These are phyloP conservation scores for Erysimum cheiri DNA, from an alignment of 441 rosid genomes.

Conservation along the genomic window DNA sequence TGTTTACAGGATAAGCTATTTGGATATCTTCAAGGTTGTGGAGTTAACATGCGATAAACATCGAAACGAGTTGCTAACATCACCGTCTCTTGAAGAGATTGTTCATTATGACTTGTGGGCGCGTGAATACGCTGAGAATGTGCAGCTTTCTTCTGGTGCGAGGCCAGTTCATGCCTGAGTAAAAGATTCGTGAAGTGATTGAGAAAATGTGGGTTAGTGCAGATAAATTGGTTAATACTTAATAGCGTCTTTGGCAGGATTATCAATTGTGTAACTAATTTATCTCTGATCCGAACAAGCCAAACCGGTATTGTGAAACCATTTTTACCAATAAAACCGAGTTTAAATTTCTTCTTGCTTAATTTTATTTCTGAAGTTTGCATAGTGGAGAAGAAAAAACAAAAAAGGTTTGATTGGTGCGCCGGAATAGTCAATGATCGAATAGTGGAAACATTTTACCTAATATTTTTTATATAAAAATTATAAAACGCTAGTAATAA, in stretches of 20 bases:
- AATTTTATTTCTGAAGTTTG: not conserved
- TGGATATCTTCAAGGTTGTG: conserved; percentile 91
- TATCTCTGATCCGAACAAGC: conserved; percentile 28
- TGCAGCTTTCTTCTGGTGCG: conserved; percentile 54
- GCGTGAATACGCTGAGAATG: conserved; percentile 62
- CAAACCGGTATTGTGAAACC: conserved; percentile 27
- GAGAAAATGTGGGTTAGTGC: conserved; percentile 20
- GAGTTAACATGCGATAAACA: conserved; percentile 84
- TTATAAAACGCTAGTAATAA: no score
- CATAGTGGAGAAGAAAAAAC: no score
- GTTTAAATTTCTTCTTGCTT: not conserved
- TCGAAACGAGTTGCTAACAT: conserved; percentile 62
- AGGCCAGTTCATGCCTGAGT: conserved; percentile 69
- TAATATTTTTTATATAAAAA: no score
- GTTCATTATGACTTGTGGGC: conserved; percentile 93
- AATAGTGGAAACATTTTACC: not conserved
- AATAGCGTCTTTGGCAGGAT: conserved; percentile 25
- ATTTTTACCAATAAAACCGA: conserved; percentile 10
- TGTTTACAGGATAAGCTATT: conserved; percentile 74
- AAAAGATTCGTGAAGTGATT: not conserved
- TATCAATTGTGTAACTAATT: conserved; percentile 13
- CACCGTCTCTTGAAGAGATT: conserved; percentile 87
- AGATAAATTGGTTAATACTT: not conserved
- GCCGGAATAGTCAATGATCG: not conserved
- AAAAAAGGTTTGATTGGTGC: no score